A percentile compares a stretch with the other conserved stretches of the same genome.
These are phyloP conservation scores for Coemansia sp. DNA, from an alignment of 192 early-diverging fungal species.

Conservation along the genomic window DNA sequence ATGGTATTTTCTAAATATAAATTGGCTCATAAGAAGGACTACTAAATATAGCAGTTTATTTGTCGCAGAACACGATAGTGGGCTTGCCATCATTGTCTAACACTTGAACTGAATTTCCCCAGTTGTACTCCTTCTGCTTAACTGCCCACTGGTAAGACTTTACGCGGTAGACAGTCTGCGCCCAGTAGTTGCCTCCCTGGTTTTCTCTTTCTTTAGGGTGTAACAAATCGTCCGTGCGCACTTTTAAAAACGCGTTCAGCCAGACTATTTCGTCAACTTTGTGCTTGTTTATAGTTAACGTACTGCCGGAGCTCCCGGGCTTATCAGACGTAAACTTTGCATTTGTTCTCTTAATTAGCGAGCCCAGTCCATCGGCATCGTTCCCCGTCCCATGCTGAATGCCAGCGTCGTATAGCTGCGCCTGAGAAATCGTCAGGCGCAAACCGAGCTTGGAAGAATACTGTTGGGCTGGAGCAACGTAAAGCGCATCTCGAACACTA, in stretches of 20 bases:
- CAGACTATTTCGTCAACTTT: conserved; percentile 17
- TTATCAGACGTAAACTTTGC: conserved; percentile 12
- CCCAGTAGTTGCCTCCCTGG: conserved; percentile 14
- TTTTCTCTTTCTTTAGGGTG: conserved; percentile 18
- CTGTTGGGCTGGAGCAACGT: conserved; percentile 12
- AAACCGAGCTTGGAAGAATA: conserved; percentile 17
- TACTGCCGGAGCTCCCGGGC: conserved; percentile 1
- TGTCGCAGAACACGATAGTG: background rate
- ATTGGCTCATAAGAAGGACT: too few relatives aligned
- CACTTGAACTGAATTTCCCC: conserved; percentile 12
- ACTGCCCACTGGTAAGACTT: conserved; percentile 29
- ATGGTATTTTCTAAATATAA: too few relatives aligned
- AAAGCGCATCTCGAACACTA: background rate
- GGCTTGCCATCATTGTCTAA: conserved; percentile 42
- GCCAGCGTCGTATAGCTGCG: conserved; percentile 47
- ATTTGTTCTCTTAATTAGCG: conserved; percentile 12
- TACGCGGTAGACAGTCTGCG: conserved; percentile 13
- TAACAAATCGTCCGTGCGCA: conserved; percentile 26
- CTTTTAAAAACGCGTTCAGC: conserved; percentile 26
- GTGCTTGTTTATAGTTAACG: conserved; percentile 7
- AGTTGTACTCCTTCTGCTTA: conserved; percentile 2
- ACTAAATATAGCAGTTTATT: too few relatives aligned
- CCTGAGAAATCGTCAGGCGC: conserved; percentile 22
- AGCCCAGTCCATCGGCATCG: conserved; percentile 26
- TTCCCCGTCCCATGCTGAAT: conserved; percentile 27